Evolutionary conservation across 2,329 filamentous ascomycete species (phyloP).

Genomic region (Calonectria montana): DNA sequence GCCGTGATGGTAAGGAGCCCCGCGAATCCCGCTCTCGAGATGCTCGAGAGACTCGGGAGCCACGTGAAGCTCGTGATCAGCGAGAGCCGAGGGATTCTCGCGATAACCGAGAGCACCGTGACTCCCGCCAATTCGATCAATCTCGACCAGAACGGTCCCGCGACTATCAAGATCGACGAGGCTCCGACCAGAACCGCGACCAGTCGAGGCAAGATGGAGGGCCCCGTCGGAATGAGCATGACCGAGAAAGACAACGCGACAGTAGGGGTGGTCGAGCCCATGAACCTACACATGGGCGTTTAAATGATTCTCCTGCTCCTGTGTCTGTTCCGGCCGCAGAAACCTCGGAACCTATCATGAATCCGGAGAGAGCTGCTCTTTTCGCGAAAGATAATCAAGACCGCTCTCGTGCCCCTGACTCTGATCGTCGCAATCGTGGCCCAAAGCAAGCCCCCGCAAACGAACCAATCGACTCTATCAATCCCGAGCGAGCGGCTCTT

Average conservation of each 20-base stretch:
- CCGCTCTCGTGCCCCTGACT: conserved; percentile 42
- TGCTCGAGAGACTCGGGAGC: conserved; percentile 43
- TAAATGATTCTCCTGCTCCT: conserved; percentile 43
- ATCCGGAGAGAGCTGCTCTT: conserved; percentile 65
- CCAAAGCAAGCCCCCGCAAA: conserved; percentile 41
- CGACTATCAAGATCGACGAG: conserved; percentile 58
- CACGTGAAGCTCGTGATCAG: conserved; percentile 42
- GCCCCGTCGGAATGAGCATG: conserved; percentile 53
- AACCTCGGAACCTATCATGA: conserved; percentile 60
- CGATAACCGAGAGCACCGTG: conserved; percentile 53
- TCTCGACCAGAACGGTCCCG: conserved; percentile 55
- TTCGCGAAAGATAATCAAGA: conserved; percentile 52
- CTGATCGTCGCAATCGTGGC: conserved; percentile 43
- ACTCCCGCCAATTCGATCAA: conserved; percentile 53
- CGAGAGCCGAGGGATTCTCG: conserved; percentile 53
- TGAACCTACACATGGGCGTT: conserved; percentile 40
- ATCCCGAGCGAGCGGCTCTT: conserved; percentile 60
- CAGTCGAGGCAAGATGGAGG: conserved; percentile 44
- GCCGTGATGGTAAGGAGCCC: conserved; percentile 51
- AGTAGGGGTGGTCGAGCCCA: conserved; percentile 40
- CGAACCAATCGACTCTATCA: conserved; percentile 53
- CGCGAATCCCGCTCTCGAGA: conserved; percentile 50
- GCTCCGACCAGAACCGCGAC: conserved; percentile 48
- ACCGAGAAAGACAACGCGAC: conserved; percentile 54
- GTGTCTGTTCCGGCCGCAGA: conserved; percentile 43